Conservation (phyloP, 2,329 filamentous ascomycete genomes). For the Massarina eburnea region DNA sequence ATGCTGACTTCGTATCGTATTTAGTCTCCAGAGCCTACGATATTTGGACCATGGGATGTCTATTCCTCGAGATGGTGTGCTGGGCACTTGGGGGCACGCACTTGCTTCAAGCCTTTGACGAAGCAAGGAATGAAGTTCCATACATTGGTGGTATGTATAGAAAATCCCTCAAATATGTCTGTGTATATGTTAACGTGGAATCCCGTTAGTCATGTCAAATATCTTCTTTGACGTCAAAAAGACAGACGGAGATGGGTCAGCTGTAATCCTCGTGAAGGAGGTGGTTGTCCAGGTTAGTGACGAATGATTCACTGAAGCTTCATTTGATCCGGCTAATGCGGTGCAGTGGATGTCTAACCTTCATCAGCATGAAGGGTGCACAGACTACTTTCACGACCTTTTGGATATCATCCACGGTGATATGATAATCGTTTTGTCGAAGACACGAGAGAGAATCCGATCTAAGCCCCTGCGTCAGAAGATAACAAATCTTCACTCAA, state of each 20-base stretch:
- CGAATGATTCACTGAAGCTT: too few relatives aligned
- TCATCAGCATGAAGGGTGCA: constrained; percentile 5
- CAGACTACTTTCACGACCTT: constrained; percentile 11
- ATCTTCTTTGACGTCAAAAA: constrained; percentile 10
- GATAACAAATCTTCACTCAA: constrained; percentile 5
- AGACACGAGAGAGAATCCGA: constrained; percentile 1
- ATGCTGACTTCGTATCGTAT: too few relatives aligned
- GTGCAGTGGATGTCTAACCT: constrained; percentile 6
- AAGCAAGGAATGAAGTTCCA: not conserved
- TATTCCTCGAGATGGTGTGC: constrained; percentile 9
- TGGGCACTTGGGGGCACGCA: constrained; percentile 6
- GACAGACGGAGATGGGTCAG: not conserved
- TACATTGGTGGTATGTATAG: not conserved
- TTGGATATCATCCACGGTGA: constrained; percentile 6
- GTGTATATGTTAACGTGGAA: too few relatives aligned
- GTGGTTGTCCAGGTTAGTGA: constrained; percentile 1
- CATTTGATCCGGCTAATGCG: too few relatives aligned
- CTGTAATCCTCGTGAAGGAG: constrained; percentile 7
- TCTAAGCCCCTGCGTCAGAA: constrained; percentile 1
- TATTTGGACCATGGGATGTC: constrained; percentile 13
- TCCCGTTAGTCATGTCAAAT: not conserved
- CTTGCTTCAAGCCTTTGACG: not conserved
- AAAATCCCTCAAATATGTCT: too few relatives aligned
- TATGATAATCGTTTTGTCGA: constrained; percentile 8
- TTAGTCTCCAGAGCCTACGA: constrained; percentile 6